phyloP scores from a whole-genome alignment of 1,284 basidiomycete species.

The Cutaneotrichosporon cavernicola region DNA sequence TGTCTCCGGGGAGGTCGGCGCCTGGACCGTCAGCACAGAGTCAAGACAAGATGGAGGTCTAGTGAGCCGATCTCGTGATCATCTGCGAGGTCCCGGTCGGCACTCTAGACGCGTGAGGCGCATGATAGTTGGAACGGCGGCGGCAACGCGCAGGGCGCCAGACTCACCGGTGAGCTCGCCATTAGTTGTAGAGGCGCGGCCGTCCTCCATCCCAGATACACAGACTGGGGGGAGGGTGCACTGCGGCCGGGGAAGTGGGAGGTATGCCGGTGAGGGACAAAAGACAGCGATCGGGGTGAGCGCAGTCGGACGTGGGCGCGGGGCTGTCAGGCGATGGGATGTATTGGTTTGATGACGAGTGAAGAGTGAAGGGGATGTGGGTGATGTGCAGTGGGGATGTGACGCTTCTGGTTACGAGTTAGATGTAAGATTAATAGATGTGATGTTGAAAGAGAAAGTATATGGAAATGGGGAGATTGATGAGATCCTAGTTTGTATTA shows the following conservation, averaged over 20 bases:
- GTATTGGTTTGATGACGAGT: neutral
- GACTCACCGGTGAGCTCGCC: conserved; percentile 8
- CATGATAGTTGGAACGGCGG: neutral
- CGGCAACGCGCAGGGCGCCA: neutral
- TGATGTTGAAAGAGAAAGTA: too few relatives aligned
- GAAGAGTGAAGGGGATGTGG: neutral
- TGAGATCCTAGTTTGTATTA: too few relatives aligned
- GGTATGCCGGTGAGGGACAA: neutral
- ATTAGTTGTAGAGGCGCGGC: conserved; percentile 4
- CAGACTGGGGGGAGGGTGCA: conserved; percentile 2
- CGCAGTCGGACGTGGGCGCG: neutral
- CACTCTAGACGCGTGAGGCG: neutral
- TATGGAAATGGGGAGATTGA: too few relatives aligned
- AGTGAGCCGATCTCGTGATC: neutral
- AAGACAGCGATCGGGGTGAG: neutral
- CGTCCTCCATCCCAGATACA: conserved; percentile 9
- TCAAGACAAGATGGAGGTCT: neutral
- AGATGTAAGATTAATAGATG: too few relatives aligned
- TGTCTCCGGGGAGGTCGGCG: conserved; percentile 4
- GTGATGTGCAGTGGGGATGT: neutral
- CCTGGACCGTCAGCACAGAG: conserved; percentile 5
- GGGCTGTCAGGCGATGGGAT: neutral
- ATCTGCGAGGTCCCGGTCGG: neutral
- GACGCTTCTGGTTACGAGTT: too few relatives aligned
- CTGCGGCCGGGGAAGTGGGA: conserved; percentile 2